Conservation (phyloP, 106 monocot genomes). For the Xerophyta viscosa region DNA sequence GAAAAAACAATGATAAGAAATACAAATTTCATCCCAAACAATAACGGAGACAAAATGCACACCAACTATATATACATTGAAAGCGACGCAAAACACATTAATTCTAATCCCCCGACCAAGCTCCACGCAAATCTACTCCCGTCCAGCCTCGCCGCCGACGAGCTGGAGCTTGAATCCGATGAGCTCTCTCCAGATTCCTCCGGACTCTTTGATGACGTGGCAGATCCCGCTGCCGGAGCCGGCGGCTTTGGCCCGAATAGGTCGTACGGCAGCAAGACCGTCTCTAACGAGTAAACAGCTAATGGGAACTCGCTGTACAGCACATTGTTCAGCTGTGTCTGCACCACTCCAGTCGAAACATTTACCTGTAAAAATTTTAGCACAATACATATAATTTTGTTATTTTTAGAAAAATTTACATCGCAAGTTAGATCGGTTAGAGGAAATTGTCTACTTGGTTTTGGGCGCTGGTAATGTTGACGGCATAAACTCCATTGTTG, state of each 20-base stretch:
- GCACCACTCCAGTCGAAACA: conserved; percentile 44
- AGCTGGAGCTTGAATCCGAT: not conserved
- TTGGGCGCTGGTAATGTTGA: conserved; percentile 34
- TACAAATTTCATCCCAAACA: too few relatives aligned
- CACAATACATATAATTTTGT: too few relatives aligned
- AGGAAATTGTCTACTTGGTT: too few relatives aligned
- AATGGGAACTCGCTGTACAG: conserved; percentile 27
- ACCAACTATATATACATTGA: too few relatives aligned
- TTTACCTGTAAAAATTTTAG: too few relatives aligned
- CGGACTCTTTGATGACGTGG: conserved; percentile 3
- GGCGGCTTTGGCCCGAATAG: conserved; percentile 38
- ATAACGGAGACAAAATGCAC: too few relatives aligned
- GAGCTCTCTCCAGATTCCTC: not conserved
- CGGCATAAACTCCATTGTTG: conserved; percentile 21
- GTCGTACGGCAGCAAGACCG: conserved; percentile 27
- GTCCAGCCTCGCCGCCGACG: conserved; percentile 1
- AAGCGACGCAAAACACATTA: too few relatives aligned
- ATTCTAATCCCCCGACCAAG: not conserved
- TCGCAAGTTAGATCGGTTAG: too few relatives aligned
- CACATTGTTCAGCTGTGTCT: conserved; percentile 14
- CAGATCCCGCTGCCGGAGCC: not conserved
- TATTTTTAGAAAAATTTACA: too few relatives aligned
- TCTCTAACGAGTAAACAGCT: conserved; percentile 36
- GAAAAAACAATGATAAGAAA: too few relatives aligned
- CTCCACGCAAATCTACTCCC: not conserved